These are phyloP conservation scores for Scleroderma bovista DNA, from an alignment of 768 basidiomycete species.

Conservation along the genomic window DNA sequence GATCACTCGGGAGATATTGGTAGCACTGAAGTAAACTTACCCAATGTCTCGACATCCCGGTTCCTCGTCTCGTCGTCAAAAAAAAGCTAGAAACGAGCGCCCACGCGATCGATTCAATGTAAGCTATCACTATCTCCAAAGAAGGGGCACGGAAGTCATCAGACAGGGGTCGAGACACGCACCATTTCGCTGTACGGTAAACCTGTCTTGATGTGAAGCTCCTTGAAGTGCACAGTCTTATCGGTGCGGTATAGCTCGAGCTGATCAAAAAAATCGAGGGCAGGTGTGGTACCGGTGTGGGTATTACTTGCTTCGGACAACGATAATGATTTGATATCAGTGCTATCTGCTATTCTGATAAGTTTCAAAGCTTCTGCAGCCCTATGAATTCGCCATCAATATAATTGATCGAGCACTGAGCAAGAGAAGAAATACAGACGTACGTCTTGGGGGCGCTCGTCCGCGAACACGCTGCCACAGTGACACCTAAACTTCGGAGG, in stretches of 20 bases:
- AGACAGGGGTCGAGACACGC: background rate
- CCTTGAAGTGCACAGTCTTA: slow-evolving; percentile 77
- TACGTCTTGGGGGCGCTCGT: slow-evolving; percentile 67
- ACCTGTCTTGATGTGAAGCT: slow-evolving; percentile 64
- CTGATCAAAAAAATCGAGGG: slow-evolving; percentile 61
- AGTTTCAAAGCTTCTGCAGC: slow-evolving; percentile 69
- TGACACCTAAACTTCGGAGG: slow-evolving; percentile 42
- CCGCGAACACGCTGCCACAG: slow-evolving; percentile 63
- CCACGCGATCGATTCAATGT: background rate
- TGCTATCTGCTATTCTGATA: slow-evolving; percentile 41
- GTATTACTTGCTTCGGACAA: background rate
- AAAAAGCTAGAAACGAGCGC: slow-evolving; percentile 30
- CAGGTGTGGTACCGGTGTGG: slow-evolving; percentile 24
- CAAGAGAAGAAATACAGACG: no score
- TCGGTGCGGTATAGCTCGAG: slow-evolving; percentile 76
- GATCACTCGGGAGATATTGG: background rate
- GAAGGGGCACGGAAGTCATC: slow-evolving; percentile 14
- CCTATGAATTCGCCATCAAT: slow-evolving; percentile 31
- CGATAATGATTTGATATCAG: background rate
- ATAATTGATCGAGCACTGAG: background rate
- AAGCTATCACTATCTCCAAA: slow-evolving; percentile 3
- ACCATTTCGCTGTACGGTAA: slow-evolving; percentile 79
- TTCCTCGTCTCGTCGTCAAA: no score
- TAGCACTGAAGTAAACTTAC: no score
- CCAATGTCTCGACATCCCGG: slow-evolving; percentile 50